phyloP scores from a whole-genome alignment of 2,329 filamentous ascomycete species.

The Emericellopsis atlantica region DNA sequence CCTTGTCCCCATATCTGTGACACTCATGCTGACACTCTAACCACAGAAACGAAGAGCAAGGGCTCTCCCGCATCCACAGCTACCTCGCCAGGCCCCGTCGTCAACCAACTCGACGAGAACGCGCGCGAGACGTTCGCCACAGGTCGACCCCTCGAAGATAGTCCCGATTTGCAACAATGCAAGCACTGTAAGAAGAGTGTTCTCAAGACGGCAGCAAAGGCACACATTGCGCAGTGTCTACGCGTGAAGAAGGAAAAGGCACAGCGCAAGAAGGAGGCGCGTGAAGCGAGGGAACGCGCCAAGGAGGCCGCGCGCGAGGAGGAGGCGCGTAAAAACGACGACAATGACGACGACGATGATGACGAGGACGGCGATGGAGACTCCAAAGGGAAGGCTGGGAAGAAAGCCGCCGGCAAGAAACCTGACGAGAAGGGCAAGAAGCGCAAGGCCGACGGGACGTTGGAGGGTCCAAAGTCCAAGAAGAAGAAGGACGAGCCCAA shows the following conservation, averaged over 20 bases:
- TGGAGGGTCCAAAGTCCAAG: conserved; percentile 75
- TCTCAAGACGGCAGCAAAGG: conserved; percentile 59
- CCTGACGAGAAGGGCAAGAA: conserved; percentile 60
- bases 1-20: too few species aligned
- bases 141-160: conserved; percentile 70
- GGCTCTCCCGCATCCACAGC: conserved; percentile 21
- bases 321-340: conserved; percentile 38
- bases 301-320: conserved; percentile 48
- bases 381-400: conserved; percentile 25
- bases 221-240: conserved; percentile 74
- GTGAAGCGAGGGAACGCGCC: conserved; percentile 56
- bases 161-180: conserved; percentile 69
- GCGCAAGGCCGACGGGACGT: conserved; percentile 61
- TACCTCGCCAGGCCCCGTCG: conserved; percentile 39
- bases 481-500: conserved; percentile 94
- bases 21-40: neutral
- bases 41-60: conserved; percentile 39
- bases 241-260: conserved; percentile 75
- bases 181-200: conserved; percentile 92
- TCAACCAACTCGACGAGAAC: conserved; percentile 61
- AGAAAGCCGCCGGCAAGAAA: conserved; percentile 40
- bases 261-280: conserved; percentile 62
- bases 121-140: conserved; percentile 70
- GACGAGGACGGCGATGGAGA: conserved; percentile 35
- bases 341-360: conserved; percentile 32